Base-by-base conservation (phyloP, 2,329 filamentous ascomycete genomes). In the Alternaria sp. region DNA sequence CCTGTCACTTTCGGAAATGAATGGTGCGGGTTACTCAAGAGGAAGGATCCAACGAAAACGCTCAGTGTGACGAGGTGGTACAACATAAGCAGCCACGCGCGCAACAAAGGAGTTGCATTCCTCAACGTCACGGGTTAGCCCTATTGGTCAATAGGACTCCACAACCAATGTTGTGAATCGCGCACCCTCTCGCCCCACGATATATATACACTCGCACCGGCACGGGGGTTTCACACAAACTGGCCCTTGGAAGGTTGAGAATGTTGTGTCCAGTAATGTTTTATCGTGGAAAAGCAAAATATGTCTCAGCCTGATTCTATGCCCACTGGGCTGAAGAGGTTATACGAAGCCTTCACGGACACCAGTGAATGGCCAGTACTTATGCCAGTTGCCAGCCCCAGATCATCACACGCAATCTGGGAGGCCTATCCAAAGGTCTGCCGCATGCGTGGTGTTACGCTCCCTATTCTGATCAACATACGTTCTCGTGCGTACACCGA, bases 71-170 rank as follows among this genome's bases (percentile, higher is more conserved):
- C 16, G 30, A 25, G 30, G 30, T 50, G 20, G 46, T 12, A 50
- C 46, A 36, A 20, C 20, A 50, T 50, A 36, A 36, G 30, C 46
- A 36, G 46, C 20, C 46, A 50, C 18, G 46, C 32, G 46, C 46
- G 46, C 30, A 50, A 50, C 46, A 50, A 50, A 36, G 46, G 22
- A 36, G 20, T 34, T 14, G 46, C 20, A 49, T 36, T 49, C 46
- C 30, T 49, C 30, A 49, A 36, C 30, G 10, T 25, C 25, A 25
- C 1, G 20, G 2, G 18, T 5, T 11, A n/a, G 18, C 16, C 5
- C 12, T n/a, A n/a, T 34, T 36, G 12, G 30, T 22, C 18, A 20
- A 50, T 18, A 22, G 10, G 11, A 6, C 22, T 36, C 8, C 20
- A 34, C 16, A 25, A 18, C 14, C 10, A 9, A 50, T 36, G 30